phyloP scores from a whole-genome alignment of 164 flowering plant species.

The Magnolia changhungtana region DNA sequence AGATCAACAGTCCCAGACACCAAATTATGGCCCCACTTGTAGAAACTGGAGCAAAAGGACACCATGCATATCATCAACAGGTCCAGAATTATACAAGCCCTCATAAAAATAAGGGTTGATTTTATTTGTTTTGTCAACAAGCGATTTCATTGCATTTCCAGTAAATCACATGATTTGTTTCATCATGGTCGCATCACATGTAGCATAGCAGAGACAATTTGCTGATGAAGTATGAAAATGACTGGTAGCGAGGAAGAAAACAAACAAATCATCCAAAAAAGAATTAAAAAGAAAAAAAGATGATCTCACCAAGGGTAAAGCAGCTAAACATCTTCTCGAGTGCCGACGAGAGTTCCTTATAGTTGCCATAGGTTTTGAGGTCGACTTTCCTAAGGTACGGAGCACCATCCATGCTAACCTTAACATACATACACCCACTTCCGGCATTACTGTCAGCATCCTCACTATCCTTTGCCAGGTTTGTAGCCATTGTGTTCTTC shows the following conservation, averaged over 20 bases:
- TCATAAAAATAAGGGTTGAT: too few species aligned
- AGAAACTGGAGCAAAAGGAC: too few species aligned
- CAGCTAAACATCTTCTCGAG: slow-evolving; percentile 91
- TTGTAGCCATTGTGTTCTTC: slow-evolving; percentile 70
- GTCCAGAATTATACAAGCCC: too few species aligned
- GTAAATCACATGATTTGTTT: too few species aligned
- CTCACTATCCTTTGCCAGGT: slow-evolving; percentile 37
- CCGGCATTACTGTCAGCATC: slow-evolving; percentile 42
- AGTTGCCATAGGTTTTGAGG: slow-evolving; percentile 53
- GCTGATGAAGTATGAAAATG: too few species aligned
- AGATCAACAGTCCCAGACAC: too few species aligned
- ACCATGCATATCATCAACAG: too few species aligned
- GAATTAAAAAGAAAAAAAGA: not conserved
- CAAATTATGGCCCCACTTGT: too few species aligned
- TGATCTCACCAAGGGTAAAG: slow-evolving; percentile 62
- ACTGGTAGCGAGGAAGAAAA: not conserved
- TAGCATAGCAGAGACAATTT: too few species aligned
- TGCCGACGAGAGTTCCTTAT: slow-evolving; percentile 64
- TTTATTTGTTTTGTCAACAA: too few species aligned
- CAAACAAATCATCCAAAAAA: not conserved
- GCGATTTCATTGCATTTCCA: too few species aligned
- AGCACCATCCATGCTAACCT: slow-evolving; percentile 94
- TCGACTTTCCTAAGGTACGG: slow-evolving; percentile 87
- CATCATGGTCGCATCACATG: too few species aligned
- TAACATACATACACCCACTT: slow-evolving; percentile 60